Evolutionary conservation across 1,284 basidiomycete genomes (phyloP), one percentile per base, ranked within the genome.

Genomic region (Psilocybe mexicana): DNA sequence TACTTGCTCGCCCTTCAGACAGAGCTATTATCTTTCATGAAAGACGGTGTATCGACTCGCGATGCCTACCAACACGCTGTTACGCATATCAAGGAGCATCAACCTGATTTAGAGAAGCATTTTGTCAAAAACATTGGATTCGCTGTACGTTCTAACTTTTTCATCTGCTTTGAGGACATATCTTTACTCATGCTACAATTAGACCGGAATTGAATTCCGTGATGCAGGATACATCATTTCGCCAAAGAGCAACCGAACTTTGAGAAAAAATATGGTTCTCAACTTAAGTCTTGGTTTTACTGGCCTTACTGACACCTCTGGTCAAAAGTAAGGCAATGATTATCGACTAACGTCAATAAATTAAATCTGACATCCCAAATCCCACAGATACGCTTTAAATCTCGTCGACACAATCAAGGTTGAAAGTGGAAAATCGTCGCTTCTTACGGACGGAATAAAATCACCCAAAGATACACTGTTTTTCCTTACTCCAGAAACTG

Each of bases 191-290:
- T 38, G 59, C 35, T 45, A 3, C 4, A 58, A 4, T 6, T 67
- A 96, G 93, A 96, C 88, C 70, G 94, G 94, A 11, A 85, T 98
- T 70, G 96, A 98, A 72, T 98, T 96, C 76, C 87, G 96, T 35
- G 96, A 99, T 70, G 87, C 90, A 8, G 79, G 87, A 0, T 97
- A 94, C 70, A 76, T 95, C 2, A 78, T 98, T 38, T 90, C 87
- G 2, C 65, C 86, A 10, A 98, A 98, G 77, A 96, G 93, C 67
- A 77, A 74, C 8, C 85, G 90, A 11, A 76, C 76, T 33, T 72
- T 98, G 54, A 86, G 85, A 69, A 76, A 86, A 52, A 88, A 90
- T 69, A 97, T 97, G 95, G 81, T 93, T 18, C 80, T 97, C 70
- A 92, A 91, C 67, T 77, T 98, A 43, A 82, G 85, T 6, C 79